Conservation (phyloP, 306 rosid species). For the Luffa aegyptiaca region DNA sequence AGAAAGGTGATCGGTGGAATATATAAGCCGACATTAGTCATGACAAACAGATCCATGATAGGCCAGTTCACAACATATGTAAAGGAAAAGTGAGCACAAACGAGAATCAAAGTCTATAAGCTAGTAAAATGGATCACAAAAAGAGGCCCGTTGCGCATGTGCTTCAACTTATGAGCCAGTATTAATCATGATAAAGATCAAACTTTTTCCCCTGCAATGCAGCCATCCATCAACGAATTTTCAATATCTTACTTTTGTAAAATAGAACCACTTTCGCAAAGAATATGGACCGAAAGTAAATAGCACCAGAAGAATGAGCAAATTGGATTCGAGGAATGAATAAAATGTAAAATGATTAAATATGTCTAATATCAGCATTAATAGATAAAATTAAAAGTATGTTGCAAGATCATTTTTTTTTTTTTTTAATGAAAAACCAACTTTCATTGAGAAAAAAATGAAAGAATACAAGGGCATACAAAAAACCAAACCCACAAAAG, state of each 20-base stretch:
- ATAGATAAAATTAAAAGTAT: not conserved
- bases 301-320: not conserved
- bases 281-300: not conserved
- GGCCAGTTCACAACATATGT: not conserved
- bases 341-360: not conserved
- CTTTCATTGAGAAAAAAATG: too few species aligned
- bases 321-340: not conserved
- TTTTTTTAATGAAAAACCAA: too few species aligned
- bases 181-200: not conserved
- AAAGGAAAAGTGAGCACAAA: not conserved
- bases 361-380: not conserved
- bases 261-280: not conserved
- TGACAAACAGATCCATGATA: not conserved
- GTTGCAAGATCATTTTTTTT: not conserved
- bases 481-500: too few species aligned
- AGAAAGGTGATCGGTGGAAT: not conserved
- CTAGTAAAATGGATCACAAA: conserved; percentile 5
- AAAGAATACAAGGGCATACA: too few species aligned
- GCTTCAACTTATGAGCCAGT: not conserved
- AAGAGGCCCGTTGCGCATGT: not conserved
- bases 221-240: not conserved
- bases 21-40: not conserved
- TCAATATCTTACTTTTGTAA: not conserved
- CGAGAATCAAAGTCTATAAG: not conserved
- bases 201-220: not conserved